Evolutionary conservation across 176 grass and related monocot species (phyloP).

Genomic region (Dactylis glomerata): DNA sequence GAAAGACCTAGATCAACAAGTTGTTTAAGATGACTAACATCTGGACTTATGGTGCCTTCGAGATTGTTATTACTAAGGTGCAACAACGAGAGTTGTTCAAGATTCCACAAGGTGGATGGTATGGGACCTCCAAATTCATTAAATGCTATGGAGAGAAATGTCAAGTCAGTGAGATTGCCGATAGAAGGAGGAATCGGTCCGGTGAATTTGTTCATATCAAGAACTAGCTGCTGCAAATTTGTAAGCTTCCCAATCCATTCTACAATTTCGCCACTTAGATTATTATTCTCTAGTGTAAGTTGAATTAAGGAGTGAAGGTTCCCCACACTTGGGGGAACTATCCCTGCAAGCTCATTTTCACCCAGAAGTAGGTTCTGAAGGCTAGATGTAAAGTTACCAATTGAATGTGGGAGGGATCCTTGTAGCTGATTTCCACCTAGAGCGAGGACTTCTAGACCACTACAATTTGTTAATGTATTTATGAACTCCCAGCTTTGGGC

Average conservation of each 20-base stretch:
- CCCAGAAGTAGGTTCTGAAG: slow-evolving; percentile 14
- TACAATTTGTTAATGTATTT: slow-evolving; percentile 23
- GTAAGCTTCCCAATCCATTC: slow-evolving; percentile 33
- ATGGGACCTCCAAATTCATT: slow-evolving; percentile 40
- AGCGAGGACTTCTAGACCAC: slow-evolving; percentile 3
- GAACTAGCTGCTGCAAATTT: slow-evolving; percentile 4
- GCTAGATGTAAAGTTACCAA: slow-evolving; percentile 15
- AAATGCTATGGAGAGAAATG: not conserved
- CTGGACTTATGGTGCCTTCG: slow-evolving; percentile 2
- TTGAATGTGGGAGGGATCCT: slow-evolving; percentile 13
- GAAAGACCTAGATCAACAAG: slow-evolving; percentile 7
- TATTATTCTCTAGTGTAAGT: slow-evolving; percentile 23
- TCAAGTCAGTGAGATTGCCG: slow-evolving; percentile 37
- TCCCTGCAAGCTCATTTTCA: slow-evolving; percentile 6
- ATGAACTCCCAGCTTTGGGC: slow-evolving; percentile 30
- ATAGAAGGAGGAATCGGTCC: slow-evolving; percentile 30
- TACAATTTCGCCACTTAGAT: slow-evolving; percentile 31
- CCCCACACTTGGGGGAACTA: slow-evolving; percentile 11
- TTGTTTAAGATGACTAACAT: slow-evolving; percentile 24
- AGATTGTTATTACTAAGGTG: slow-evolving; percentile 45
- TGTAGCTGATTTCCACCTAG: slow-evolving; percentile 18
- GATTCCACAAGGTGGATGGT: slow-evolving; percentile 27
- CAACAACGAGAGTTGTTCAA: not conserved
- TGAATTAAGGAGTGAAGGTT: slow-evolving; percentile 15
- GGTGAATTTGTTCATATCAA: slow-evolving; percentile 32